Percentiles rank a stretch among this genome's conserved stretches.
Evolutionary conservation across 1,284 basidiomycete species (phyloP).

Genomic region (Malassezia japonica): DNA sequence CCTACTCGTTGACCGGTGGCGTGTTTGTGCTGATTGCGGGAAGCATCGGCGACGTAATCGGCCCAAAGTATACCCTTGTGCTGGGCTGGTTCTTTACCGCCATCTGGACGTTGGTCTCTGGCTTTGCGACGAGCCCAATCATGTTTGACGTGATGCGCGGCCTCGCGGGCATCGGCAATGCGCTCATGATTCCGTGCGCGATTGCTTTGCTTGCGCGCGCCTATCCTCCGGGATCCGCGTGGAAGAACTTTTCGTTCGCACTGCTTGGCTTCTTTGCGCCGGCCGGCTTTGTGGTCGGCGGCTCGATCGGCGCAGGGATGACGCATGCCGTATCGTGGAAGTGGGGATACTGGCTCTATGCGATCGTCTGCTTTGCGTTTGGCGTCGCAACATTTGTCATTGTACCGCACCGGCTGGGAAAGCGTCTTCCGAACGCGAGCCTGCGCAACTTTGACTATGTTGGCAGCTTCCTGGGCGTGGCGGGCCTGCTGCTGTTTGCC

Average conservation of each 20-base stretch:
- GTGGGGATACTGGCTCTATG: conserved; percentile 29
- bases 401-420: conserved; percentile 24
- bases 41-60: conserved; percentile 27
- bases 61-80: conserved; percentile 24
- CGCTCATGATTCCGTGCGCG: conserved; percentile 28
- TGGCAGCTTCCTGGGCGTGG: conserved; percentile 25
- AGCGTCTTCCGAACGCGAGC: conserved; percentile 16
- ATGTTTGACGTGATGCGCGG: conserved; percentile 34
- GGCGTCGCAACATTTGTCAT: conserved; percentile 15
- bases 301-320: conserved; percentile 20
- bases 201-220: conserved; percentile 29
- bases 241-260: conserved; percentile 25
- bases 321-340: conserved; percentile 20
- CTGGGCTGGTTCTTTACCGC: conserved; percentile 23
- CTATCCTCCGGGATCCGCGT: conserved; percentile 19
- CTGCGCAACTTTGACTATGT: conserved; percentile 14
- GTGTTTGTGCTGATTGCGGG: conserved; percentile 35
- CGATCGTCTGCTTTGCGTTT: conserved; percentile 19
- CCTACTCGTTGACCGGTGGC: conserved; percentile 30
- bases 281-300: conserved; percentile 30
- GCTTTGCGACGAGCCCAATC: conserved; percentile 26
- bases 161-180: conserved; percentile 28
- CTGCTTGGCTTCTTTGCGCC: conserved; percentile 31
- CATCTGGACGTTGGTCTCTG: conserved; percentile 23
- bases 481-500: conserved; percentile 29